phyloP scores from a whole-genome alignment of 345 rosid species.

The Trapa incisa region DNA sequence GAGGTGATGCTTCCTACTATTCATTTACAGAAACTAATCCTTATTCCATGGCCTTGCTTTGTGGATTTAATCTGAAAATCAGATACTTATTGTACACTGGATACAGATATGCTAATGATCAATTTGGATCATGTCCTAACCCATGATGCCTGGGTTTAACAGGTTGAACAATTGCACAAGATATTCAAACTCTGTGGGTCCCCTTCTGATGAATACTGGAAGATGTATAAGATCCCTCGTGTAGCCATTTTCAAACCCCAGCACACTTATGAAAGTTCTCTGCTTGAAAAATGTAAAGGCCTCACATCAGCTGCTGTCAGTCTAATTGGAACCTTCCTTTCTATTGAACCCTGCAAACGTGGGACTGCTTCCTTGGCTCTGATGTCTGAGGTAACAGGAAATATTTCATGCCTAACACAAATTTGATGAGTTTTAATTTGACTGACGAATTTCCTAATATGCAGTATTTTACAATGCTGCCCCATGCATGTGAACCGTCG shows the following conservation, averaged over 20 bases:
- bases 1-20: slow-evolving; percentile 16
- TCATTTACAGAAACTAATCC: background rate
- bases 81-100: background rate
- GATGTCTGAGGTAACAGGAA: slow-evolving; percentile 5
- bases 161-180: slow-evolving; percentile 40
- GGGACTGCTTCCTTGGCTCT: slow-evolving; percentile 14
- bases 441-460: background rate
- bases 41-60: background rate
- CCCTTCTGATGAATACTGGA: slow-evolving; percentile 28
- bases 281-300: slow-evolving; percentile 8
- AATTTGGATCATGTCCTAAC: background rate
- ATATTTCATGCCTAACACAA: background rate
- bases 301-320: slow-evolving; percentile 1
- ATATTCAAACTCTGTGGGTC: slow-evolving; percentile 36
- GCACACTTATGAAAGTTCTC: slow-evolving; percentile 10
- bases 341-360: slow-evolving; percentile 11
- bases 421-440: background rate
- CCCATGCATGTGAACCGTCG: slow-evolving; percentile 18
- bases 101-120: background rate
- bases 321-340: slow-evolving; percentile 10
- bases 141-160: background rate
- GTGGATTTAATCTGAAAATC: background rate
- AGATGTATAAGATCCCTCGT: slow-evolving; percentile 15
- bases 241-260: slow-evolving; percentile 16
- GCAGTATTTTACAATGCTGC: slow-evolving; percentile 13